A percentile compares a stretch with the other conserved stretches of the same genome.
Evolutionary conservation across 208 protist genomes (phyloP).

Genomic region (Trypanosoma cruzi): DNA sequence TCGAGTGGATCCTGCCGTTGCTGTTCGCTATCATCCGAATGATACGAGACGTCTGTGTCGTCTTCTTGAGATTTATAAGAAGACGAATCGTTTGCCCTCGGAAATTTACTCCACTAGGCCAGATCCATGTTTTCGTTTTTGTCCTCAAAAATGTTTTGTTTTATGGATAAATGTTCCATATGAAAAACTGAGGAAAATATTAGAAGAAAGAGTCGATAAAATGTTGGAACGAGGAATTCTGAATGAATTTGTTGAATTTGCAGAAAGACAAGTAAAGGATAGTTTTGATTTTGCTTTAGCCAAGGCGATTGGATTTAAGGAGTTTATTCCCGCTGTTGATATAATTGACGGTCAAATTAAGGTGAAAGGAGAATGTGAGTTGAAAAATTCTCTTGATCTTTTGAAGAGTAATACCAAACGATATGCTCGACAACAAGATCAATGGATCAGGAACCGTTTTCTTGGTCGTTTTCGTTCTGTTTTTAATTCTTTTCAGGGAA

Average conservation of each 20-base stretch:
- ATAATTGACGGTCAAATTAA: constrained; percentile 2
- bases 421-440: constrained; percentile 79
- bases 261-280: constrained; percentile 26
- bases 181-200: constrained; percentile 34
- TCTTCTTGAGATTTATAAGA: constrained; percentile 74
- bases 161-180: constrained; percentile 59
- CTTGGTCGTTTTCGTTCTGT: constrained; percentile 31
- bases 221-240: constrained; percentile 83
- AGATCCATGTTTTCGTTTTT: constrained; percentile 44
- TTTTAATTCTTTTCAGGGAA: constrained; percentile 15
- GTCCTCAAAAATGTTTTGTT: constrained; percentile 42
- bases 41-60: constrained; percentile 76
- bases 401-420: constrained; percentile 75
- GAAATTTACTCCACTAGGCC: constrained; percentile 35
- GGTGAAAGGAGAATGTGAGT: constrained; percentile 17
- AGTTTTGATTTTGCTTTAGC: constrained; percentile 59
- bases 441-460: constrained; percentile 84
- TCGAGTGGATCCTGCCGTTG: constrained; percentile 66
- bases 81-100: constrained; percentile 55
- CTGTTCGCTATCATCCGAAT: constrained; percentile 81
- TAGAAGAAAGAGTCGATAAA: constrained; percentile 73
- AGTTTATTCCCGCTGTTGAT: constrained; percentile 45
- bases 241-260: constrained; percentile 52
- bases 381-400: constrained; percentile 41
- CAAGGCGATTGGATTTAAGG: constrained; percentile 83